Percentiles rank a stretch among this genome's conserved stretches.
phyloP scores from a whole-genome alignment of 805 yeast genomes.

The Kregervanrija pseudodelftensis region DNA sequence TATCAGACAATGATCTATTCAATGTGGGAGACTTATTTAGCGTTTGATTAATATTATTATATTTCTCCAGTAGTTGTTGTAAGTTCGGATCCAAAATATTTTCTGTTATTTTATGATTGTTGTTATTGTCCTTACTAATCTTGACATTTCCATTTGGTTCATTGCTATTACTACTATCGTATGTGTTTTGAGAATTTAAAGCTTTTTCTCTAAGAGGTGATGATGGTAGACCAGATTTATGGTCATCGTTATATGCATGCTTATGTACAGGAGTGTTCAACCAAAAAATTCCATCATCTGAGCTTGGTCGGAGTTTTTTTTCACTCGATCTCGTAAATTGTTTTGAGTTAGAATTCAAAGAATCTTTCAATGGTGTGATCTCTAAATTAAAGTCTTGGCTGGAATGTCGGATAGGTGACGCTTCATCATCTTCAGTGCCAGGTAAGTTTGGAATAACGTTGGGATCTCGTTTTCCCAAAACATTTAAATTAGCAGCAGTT shows the following conservation, averaged over 20 bases:
- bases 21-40: too few relatives aligned
- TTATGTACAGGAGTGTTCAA: constrained; percentile 29
- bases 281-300: constrained; percentile 35
- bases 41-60: constrained; percentile 27
- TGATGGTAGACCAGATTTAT: constrained; percentile 25
- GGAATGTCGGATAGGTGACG: constrained; percentile 6
- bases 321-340: background rate
- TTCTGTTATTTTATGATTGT: constrained; percentile 9
- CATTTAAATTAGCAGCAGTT: too few relatives aligned
- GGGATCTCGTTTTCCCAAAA: too few relatives aligned
- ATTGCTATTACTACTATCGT: too few relatives aligned
- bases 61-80: constrained; percentile 32
- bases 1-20: too few relatives aligned
- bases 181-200: background rate
- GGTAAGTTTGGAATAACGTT: too few relatives aligned
- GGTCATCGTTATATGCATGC: background rate
- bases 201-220: constrained; percentile 33
- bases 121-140: too few relatives aligned
- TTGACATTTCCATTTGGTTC: too few relatives aligned
- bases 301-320: constrained; percentile 16
- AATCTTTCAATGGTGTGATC: background rate
- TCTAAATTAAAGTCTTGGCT: constrained; percentile 10
- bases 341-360: too few relatives aligned
- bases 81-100: constrained; percentile 24
- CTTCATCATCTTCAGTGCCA: background rate